phyloP scores from a whole-genome alignment of 1,284 basidiomycete genomes.

The Malassezia globosa region DNA sequence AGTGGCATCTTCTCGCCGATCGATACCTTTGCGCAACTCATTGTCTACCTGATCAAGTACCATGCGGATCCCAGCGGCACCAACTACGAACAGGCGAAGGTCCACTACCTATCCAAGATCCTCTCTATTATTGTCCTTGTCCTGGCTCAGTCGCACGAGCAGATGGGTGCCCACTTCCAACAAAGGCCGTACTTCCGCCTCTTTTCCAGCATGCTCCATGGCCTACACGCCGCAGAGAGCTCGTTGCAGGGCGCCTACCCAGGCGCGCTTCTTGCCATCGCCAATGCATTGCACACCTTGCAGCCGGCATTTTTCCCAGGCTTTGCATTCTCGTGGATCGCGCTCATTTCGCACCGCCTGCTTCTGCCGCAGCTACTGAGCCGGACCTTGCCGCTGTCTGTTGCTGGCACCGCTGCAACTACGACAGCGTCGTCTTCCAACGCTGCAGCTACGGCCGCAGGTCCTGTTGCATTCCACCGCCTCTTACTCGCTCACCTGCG shows the following conservation, averaged over 20 bases:
- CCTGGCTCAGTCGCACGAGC: constrained; percentile 86
- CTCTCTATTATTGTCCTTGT: constrained; percentile 93
- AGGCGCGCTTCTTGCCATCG: constrained; percentile 71
- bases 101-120: constrained; percentile 94
- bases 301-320: constrained; percentile 95
- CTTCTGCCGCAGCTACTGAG: constrained; percentile 89
- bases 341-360: constrained; percentile 81
- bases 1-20: constrained; percentile 70
- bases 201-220: constrained; percentile 90
- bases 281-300: constrained; percentile 87
- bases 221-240: constrained; percentile 71
- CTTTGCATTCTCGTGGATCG: constrained; percentile 97
- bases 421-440: too few species aligned
- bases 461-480: constrained; percentile 92
- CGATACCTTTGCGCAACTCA: constrained; percentile 87
- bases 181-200: constrained; percentile 98
- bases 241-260: constrained; percentile 73
- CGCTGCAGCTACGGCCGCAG: constrained; percentile 55
- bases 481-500: constrained; percentile 82
- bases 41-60: constrained; percentile 98
- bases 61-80: constrained; percentile 77
- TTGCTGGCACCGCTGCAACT: too few species aligned
- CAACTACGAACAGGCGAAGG: constrained; percentile 84
- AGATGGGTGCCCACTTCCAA: constrained; percentile 78
- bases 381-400: too few species aligned